These are phyloP conservation scores for Backusella liffmaniae DNA, from an alignment of 192 early-diverging fungal species.

Conservation along the genomic window DNA sequence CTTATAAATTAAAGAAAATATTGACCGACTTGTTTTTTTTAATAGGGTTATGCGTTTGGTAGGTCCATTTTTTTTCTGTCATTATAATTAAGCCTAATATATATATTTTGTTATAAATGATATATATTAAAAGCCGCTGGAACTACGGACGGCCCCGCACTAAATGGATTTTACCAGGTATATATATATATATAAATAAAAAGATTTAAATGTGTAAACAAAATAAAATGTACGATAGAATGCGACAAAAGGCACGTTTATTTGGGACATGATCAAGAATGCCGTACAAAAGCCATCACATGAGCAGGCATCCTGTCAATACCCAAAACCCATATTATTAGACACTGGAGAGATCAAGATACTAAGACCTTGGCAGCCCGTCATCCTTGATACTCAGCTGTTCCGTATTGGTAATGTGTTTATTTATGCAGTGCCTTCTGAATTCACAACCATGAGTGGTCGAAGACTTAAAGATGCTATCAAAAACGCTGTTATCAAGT, in stretches of 20 bases:
- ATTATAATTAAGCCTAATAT: not conserved
- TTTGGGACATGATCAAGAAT: conserved; percentile 23
- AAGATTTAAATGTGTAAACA: no score
- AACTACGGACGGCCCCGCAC: conserved; percentile 54
- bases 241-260: conserved; percentile 21
- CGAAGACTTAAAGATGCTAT: conserved; percentile 33
- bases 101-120: not conserved
- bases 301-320: conserved; percentile 47
- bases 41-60: conserved; percentile 41
- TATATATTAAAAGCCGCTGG: conserved; percentile 36
- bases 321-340: conserved; percentile 54
- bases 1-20: not conserved
- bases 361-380: conserved; percentile 53
- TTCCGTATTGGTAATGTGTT: conserved; percentile 40
- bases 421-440: conserved; percentile 52
- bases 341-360: conserved; percentile 53
- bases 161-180: conserved; percentile 27
- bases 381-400: conserved; percentile 50
- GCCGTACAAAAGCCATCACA: conserved; percentile 23
- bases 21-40: not conserved
- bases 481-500: conserved; percentile 25
- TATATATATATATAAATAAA: not conserved
- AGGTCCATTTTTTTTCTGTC: not conserved
- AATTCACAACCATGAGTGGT: conserved; percentile 67
- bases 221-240: not conserved